Conservation (phyloP, 179 eudicot species). For the Carnegiea gigantea region DNA sequence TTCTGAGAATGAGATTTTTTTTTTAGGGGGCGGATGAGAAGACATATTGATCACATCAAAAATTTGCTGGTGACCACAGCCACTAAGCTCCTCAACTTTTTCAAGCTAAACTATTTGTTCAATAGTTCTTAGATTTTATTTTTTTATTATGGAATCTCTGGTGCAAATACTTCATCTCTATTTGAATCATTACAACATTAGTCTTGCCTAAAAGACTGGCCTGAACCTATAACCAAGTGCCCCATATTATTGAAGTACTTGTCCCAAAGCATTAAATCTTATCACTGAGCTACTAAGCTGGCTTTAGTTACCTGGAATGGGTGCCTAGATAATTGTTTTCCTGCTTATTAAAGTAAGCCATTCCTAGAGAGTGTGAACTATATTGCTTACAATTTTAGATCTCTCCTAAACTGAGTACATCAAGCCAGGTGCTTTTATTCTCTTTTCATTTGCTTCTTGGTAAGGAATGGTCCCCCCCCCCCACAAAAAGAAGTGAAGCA, state of each 20-base stretch:
- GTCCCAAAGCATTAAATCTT: no score
- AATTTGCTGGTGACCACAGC: not conserved
- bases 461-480: no score
- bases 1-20: not conserved
- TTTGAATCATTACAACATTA: not conserved
- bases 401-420: no score
- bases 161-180: not conserved
- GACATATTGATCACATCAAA: not conserved
- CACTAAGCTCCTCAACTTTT: not conserved
- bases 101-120: not conserved
- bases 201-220: not conserved
- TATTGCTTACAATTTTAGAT: no score
- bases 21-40: not conserved
- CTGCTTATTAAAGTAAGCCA: no score
- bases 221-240: no score
- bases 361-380: no score
- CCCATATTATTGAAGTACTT: no score
- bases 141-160: not conserved
- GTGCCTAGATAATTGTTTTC: no score
- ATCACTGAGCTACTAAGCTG: no score
- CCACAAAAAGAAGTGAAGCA: not conserved
- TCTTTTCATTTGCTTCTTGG: not conserved
- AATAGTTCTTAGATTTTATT: not conserved
- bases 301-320: no score
- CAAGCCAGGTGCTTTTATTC: no score